Conservation (phyloP, 805 yeast genomes). For the Ogataea salicorniae region DNA sequence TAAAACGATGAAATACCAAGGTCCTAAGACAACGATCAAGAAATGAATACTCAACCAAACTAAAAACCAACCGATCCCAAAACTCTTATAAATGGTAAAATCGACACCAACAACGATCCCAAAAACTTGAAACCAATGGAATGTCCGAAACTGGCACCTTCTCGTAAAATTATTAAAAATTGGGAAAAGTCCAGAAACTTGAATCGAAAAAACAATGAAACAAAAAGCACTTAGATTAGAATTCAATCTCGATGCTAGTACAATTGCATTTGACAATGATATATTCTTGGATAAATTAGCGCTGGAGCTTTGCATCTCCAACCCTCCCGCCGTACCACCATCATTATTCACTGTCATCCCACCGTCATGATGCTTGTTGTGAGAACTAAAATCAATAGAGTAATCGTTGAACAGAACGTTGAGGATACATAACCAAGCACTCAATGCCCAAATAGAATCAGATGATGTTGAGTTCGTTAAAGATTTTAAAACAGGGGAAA, state of each 20-base stretch:
- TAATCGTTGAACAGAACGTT: constrained; percentile 69
- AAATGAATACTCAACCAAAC: constrained; percentile 49
- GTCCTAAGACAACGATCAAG: constrained; percentile 51
- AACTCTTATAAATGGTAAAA: constrained; percentile 31
- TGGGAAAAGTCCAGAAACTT: constrained; percentile 69
- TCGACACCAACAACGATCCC: constrained; percentile 29
- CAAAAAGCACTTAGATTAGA: constrained; percentile 76
- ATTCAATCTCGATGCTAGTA: constrained; percentile 79
- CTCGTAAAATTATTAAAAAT: constrained; percentile 59
- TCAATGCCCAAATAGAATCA: constrained; percentile 92
- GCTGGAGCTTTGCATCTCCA: constrained; percentile 21
- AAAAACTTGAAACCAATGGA: constrained; percentile 30
- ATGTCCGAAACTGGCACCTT: constrained; percentile 27
- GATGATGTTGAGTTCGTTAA: constrained; percentile 84
- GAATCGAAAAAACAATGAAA: constrained; percentile 69
- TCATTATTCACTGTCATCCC: too few relatives aligned
- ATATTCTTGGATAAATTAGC: constrained; percentile 76
- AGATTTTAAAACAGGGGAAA: constrained; percentile 88
- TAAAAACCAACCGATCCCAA: constrained; percentile 37
- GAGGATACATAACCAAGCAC: constrained; percentile 69
- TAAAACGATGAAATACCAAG: constrained; percentile 62
- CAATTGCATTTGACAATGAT: constrained; percentile 79
- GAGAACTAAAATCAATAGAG: constrained; percentile 40
- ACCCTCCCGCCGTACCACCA: background rate
- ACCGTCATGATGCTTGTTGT: constrained; percentile 8